Percentiles rank a stretch among this genome's conserved stretches.
phyloP scores from a whole-genome alignment of 2,329 filamentous ascomycete species.

The Sporothrix brunneoviolacea region DNA sequence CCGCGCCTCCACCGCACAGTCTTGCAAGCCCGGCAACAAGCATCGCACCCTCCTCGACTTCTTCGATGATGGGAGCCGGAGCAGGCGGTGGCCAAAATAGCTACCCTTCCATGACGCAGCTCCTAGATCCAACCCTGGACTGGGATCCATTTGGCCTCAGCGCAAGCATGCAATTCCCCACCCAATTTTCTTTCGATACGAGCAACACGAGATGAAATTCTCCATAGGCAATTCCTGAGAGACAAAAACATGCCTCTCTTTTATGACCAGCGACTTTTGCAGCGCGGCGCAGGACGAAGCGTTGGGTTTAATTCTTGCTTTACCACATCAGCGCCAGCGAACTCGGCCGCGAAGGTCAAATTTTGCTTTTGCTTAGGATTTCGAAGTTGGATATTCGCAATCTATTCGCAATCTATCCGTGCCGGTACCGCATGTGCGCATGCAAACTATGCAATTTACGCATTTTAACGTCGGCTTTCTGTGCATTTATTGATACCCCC shows the following conservation, averaged over 20 bases:
- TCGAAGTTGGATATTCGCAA: no score
- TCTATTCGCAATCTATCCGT: no score
- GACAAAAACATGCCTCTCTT: no score
- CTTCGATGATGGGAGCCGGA: slow-evolving; percentile 11
- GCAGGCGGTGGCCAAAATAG: slow-evolving; percentile 42
- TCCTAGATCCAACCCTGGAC: slow-evolving; percentile 75
- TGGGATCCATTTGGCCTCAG: slow-evolving; percentile 90
- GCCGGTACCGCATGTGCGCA: no score
- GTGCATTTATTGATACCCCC: no score
- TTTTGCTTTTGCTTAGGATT: no score
- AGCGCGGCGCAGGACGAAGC: neutral
- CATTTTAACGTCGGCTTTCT: no score
- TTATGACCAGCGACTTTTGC: neutral
- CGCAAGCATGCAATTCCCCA: slow-evolving; percentile 91
- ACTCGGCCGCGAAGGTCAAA: no score
- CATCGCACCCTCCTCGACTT: slow-evolving; percentile 16
- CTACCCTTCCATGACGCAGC: slow-evolving; percentile 59
- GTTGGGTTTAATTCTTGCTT: neutral
- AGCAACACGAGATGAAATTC: slow-evolving; percentile 42
- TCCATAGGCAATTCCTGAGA: no score
- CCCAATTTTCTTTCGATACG: slow-evolving; percentile 69
- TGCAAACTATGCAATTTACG: no score
- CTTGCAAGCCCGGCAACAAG: slow-evolving; percentile 31
- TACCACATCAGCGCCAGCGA: neutral
- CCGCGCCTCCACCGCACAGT: slow-evolving; percentile 34